Evolutionary conservation across 768 basidiomycete species (phyloP).

Genomic region (Coprinellus micaceus): DNA sequence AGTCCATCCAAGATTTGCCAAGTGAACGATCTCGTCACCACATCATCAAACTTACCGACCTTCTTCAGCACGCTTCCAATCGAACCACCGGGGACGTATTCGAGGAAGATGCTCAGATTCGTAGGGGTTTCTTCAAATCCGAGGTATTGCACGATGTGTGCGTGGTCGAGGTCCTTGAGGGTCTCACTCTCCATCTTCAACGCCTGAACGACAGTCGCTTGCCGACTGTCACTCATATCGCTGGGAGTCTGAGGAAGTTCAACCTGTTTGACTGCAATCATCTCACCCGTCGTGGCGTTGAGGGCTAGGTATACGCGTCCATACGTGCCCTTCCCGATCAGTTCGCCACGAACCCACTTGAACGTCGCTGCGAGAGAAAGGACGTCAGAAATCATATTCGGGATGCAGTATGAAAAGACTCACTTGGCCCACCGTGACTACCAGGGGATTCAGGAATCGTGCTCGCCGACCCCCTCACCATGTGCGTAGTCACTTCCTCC

Average conservation of each 20-base stretch:
- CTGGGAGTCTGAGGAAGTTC: constrained; percentile 89
- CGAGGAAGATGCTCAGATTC: constrained; percentile 93
- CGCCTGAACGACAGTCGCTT: constrained; percentile 82
- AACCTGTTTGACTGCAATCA: constrained; percentile 99
- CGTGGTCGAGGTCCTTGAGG: constrained; percentile 93
- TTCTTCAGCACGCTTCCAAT: constrained; percentile 87
- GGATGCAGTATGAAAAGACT: constrained; percentile 29
- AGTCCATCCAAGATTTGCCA: constrained; percentile 84
- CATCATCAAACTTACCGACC: constrained; percentile 89
- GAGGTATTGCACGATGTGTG: constrained; percentile 95
- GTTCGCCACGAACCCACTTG: constrained; percentile 97
- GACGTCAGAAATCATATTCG: no score
- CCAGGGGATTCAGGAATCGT: constrained; percentile 55
- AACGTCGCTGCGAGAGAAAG: constrained; percentile 62
- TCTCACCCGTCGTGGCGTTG: constrained; percentile 94
- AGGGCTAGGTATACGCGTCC: constrained; percentile 94
- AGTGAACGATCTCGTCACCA: constrained; percentile 90
- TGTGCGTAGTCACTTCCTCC: constrained; percentile 84
- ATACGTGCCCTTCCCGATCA: constrained; percentile 96
- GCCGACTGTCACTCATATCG: constrained; percentile 86
- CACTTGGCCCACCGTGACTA: constrained; percentile 57
- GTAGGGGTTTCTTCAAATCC: constrained; percentile 89
- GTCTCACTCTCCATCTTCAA: constrained; percentile 94
- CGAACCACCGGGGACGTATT: constrained; percentile 98
- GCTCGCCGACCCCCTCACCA: constrained; percentile 40